Evolutionary conservation across 495 filamentous ascomycete species (phyloP).

Genomic region (Arthonia radiata): DNA sequence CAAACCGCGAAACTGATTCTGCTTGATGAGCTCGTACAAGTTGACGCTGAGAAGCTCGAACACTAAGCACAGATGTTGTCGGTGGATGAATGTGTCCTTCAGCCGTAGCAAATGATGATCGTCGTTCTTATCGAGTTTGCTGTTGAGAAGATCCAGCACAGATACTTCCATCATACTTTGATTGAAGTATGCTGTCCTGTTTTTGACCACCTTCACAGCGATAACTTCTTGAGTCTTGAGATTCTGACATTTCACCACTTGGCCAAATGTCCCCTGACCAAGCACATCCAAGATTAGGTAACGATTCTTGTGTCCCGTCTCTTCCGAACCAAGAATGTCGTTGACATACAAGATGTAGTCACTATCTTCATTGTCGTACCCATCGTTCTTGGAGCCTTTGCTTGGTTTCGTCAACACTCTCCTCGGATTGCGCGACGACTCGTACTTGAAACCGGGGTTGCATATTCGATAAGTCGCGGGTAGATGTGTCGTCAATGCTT

Average conservation of each 20-base stretch:
- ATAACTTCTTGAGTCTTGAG: slow-evolving; percentile 95
- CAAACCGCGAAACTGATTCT: slow-evolving; percentile 94
- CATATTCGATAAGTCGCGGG: slow-evolving; percentile 95
- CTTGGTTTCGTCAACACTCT: slow-evolving; percentile 97
- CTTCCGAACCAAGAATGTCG: slow-evolving; percentile 92
- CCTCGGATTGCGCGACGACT: slow-evolving; percentile 92
- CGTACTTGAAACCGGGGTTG: slow-evolving; percentile 96
- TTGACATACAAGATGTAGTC: slow-evolving; percentile 99
- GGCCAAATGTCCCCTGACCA: slow-evolving; percentile 96
- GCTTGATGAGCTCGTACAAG: slow-evolving; percentile 96
- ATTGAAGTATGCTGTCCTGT: slow-evolving; percentile 97
- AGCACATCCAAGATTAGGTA: slow-evolving; percentile 96
- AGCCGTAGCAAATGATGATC: slow-evolving; percentile 90
- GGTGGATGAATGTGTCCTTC: slow-evolving; percentile 96
- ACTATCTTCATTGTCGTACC: slow-evolving; percentile 96
- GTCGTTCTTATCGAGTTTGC: slow-evolving; percentile 96
- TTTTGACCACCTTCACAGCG: slow-evolving; percentile 98
- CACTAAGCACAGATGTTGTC: slow-evolving; percentile 90
- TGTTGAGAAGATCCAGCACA: slow-evolving; percentile 88
- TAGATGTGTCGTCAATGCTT: slow-evolving; percentile 84
- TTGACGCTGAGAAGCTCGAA: slow-evolving; percentile 97
- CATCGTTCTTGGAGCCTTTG: slow-evolving; percentile 97
- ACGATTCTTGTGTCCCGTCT: slow-evolving; percentile 95
- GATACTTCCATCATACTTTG: slow-evolving; percentile 99
- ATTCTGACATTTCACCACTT: slow-evolving; percentile 99